phyloP scores from a whole-genome alignment of 176 grass and related monocot genomes.

The Aegilops speltoides region DNA sequence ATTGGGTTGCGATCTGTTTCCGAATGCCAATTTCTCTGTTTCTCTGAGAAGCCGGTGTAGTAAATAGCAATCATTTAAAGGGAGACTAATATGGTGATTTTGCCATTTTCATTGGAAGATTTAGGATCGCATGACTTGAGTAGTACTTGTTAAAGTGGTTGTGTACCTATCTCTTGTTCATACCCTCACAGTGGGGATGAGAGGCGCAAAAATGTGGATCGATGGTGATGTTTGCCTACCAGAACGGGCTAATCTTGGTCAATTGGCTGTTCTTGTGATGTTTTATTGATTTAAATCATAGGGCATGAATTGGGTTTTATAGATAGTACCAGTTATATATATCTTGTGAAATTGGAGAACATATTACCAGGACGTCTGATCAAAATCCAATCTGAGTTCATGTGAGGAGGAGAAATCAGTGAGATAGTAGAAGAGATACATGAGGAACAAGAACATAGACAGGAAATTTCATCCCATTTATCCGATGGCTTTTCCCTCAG shows the following conservation, averaged over 20 bases:
- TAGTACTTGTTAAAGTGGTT: not conserved
- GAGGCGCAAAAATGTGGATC: not conserved
- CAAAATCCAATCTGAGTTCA: not conserved
- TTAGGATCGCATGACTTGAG: not conserved
- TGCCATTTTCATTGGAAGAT: not conserved
- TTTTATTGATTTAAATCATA: slow-evolving; percentile 3
- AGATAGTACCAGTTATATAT: not conserved
- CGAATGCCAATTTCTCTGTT: not conserved
- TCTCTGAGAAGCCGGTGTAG: not conserved
- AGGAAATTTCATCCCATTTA: not conserved
- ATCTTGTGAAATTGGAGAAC: not conserved
- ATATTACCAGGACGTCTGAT: not conserved
- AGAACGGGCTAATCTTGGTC: not conserved
- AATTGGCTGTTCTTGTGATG: not conserved
- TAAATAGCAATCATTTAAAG: not conserved
- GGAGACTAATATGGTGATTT: not conserved
- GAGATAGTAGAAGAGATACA: slow-evolving; percentile 6
- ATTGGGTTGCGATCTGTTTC: not conserved
- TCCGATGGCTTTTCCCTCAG: not conserved
- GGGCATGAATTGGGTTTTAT: not conserved
- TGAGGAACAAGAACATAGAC: not conserved
- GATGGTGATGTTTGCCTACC: not conserved
- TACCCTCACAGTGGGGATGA: not conserved
- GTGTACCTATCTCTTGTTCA: not conserved
- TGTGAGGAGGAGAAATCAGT: not conserved